phyloP scores from a whole-genome alignment of 352 stramenopile genomes.

The Phytophthora quininea region DNA sequence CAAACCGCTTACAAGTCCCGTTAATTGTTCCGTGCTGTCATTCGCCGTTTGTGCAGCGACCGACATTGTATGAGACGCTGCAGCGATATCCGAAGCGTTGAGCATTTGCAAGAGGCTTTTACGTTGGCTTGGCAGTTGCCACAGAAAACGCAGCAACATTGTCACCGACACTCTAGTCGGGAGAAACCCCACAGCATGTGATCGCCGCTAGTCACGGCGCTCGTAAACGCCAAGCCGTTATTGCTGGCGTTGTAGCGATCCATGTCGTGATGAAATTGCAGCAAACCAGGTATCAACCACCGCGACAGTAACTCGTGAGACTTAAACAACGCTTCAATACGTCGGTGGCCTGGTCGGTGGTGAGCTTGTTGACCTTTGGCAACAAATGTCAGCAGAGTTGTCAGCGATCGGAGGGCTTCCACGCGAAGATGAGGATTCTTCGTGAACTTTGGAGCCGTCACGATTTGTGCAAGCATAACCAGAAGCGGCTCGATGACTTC shows the following conservation, averaged over 20 bases:
- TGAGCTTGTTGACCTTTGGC: conserved; percentile 50
- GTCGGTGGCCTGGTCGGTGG: conserved; percentile 24
- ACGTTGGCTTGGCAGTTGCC: conserved; percentile 59
- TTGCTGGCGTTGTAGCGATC: conserved; percentile 74
- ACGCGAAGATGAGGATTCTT: conserved; percentile 79
- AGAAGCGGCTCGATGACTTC: conserved; percentile 64
- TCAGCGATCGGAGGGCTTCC: conserved; percentile 61
- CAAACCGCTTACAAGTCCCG: conserved; percentile 60
- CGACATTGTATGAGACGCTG: conserved; percentile 8
- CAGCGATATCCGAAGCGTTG: conserved; percentile 23
- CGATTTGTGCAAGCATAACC: conserved; percentile 64
- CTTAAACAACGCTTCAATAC: conserved; percentile 49
- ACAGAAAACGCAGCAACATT: conserved; percentile 68
- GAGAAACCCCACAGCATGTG: conserved; percentile 79
- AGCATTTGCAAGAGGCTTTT: conserved; percentile 37
- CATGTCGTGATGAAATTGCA: conserved; percentile 79
- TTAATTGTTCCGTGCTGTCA: conserved; percentile 47
- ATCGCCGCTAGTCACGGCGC: conserved; percentile 62
- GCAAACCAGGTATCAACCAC: conserved; percentile 46
- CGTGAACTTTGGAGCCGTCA: conserved; percentile 56
- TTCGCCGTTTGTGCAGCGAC: conserved; percentile 16
- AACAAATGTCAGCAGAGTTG: conserved; percentile 64
- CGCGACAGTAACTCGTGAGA: conserved; percentile 43
- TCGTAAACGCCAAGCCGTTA: conserved; percentile 71
- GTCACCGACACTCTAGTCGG: conserved; percentile 63